Conservation (phyloP, 768 basidiomycete genomes). For the Leccinum barrowsii region DNA sequence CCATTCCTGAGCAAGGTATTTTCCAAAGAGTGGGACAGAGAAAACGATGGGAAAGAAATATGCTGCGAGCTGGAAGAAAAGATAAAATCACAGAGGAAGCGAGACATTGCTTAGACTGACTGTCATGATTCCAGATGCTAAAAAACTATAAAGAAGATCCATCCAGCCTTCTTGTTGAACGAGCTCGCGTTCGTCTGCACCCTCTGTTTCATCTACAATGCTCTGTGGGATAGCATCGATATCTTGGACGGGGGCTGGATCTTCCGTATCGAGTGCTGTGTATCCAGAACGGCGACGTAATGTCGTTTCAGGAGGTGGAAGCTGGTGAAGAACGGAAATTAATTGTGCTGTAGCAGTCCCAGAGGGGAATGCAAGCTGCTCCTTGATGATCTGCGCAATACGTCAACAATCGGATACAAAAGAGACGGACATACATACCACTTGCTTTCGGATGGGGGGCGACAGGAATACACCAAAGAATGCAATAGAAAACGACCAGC, state of each 20-base stretch:
- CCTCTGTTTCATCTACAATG: conserved; percentile 27
- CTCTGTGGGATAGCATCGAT: conserved; percentile 13
- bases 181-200: conserved; percentile 39
- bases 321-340: conserved; percentile 81
- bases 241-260: conserved; percentile 20
- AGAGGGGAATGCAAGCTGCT: conserved; percentile 90
- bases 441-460: conserved; percentile 91
- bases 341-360: conserved; percentile 96
- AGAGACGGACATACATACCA: conserved; percentile 47
- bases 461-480: conserved; percentile 99
- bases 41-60: conserved; percentile 91
- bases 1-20: conserved; percentile 81
- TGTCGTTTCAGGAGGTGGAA: conserved; percentile 62
- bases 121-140: conserved; percentile 69
- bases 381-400: conserved; percentile 74
- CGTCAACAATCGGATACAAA: conserved; percentile 4
- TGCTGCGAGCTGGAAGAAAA: conserved; percentile 58
- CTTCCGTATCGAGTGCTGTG: conserved; percentile 35
- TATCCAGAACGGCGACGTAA: conserved; percentile 60
- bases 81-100: neutral
- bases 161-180: conserved; percentile 73
- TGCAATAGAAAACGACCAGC: conserved; percentile 88
- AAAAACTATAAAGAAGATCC: conserved; percentile 75
- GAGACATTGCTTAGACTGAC: conserved; percentile 40
- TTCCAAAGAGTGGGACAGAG: conserved; percentile 82